Conservation (phyloP, 139 green algal genomes). For the Chara braunii region DNA sequence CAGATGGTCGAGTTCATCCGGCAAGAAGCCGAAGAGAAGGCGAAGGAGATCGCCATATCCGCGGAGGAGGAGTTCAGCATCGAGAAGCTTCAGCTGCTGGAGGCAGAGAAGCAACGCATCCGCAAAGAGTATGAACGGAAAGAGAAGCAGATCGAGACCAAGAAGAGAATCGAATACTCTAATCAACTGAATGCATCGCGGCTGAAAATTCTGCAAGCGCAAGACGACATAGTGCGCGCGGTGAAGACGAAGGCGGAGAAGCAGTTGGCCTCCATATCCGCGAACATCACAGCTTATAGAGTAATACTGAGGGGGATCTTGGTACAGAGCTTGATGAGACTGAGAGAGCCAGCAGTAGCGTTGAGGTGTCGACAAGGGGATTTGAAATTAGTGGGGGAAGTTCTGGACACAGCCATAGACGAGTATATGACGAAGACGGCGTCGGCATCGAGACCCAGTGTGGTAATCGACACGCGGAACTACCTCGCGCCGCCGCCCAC, state of each 20-base stretch:
- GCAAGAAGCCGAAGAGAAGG: slow-evolving; percentile 97
- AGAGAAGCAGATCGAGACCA: slow-evolving; percentile 81
- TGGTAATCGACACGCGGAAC: too few relatives aligned
- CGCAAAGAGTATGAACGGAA: slow-evolving; percentile 90
- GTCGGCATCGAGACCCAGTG: too few relatives aligned
- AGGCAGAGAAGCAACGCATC: slow-evolving; percentile 91
- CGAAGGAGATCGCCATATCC: slow-evolving; percentile 87
- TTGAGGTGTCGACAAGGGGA: slow-evolving; percentile 30
- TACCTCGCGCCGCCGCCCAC: too few relatives aligned
- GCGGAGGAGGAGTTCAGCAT: slow-evolving; percentile 99
- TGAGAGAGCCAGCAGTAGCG: slow-evolving; percentile 23
- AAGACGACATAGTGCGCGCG: slow-evolving; percentile 70
- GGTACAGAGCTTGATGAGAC: slow-evolving; percentile 11
- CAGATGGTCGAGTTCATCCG: slow-evolving; percentile 96
- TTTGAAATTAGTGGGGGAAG: slow-evolving; percentile 1
- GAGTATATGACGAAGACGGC: slow-evolving; percentile 52
- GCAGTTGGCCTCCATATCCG: slow-evolving; percentile 54
- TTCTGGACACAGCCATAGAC: slow-evolving; percentile 1
- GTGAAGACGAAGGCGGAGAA: slow-evolving; percentile 55
- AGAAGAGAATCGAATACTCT: slow-evolving; percentile 99
- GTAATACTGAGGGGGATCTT: too few relatives aligned
- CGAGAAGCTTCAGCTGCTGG: slow-evolving; percentile 91
- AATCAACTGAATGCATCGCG: slow-evolving; percentile 91
- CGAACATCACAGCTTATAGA: too few relatives aligned
- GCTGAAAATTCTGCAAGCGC: slow-evolving; percentile 83